Base-by-base conservation (phyloP, 805 yeast genomes). In the Sugiyamaella marilandica region DNA sequence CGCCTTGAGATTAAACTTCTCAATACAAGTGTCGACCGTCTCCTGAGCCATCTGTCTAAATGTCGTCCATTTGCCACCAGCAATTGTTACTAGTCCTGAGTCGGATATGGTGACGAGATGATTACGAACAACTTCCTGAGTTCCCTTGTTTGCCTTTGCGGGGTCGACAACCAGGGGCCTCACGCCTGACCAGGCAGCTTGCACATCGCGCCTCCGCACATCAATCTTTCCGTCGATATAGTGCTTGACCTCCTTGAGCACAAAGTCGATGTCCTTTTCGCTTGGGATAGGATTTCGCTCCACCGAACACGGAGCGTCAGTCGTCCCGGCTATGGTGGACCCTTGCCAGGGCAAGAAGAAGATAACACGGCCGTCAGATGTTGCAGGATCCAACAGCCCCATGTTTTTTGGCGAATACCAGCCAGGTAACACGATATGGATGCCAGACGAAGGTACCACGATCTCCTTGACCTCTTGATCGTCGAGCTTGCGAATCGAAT, bases 31-130 rank as follows among this genome's bases (percentile, higher is more conserved):
- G 69, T 87, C 84, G 45, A 91, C 83, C 44, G 96, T 87, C 74
- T 92, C 96, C 73, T 91, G 84, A 19, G 97, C 96, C 97, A 91
- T 91, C 74, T 89, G 95, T 74, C 97, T 81, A 76, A 91, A 92
- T 35, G 98, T 91, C 50, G 98, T 91, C 98, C 98, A 91, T 74
- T 91, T 91, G 69, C 98, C 98, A 64, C 97, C 98, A 16, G 95
- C 84, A 60, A 91, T 86, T 37, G 98, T 91, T 37, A 91, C 76
- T 61, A 91, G 78, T 24, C 92, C 94, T 52, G 85, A 77, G 54
- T 77, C 82, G 33, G 95, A 80, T 31, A 81, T 76, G 63, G 85
- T 79, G 51, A 91, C 78, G 62, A 91, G 76, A 71, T 91, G 98
- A 60, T 87, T 85, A 74, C 98, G 84, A 43, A 91, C 98, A 59